Conservation (phyloP, 148 eudicot genomes). For the Spergularia bocconei region DNA sequence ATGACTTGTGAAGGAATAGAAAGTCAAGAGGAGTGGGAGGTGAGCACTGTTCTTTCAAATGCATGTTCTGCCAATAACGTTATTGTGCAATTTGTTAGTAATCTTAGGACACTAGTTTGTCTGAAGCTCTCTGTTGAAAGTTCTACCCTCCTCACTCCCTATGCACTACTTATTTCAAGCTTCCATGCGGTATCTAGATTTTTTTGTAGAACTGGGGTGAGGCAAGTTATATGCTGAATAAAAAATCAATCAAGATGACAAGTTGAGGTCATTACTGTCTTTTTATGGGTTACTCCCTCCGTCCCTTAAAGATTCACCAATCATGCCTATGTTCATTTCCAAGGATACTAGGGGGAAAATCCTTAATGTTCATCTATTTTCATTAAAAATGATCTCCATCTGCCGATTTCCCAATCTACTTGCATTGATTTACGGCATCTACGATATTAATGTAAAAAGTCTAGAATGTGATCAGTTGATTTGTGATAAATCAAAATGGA, state of each 20-base stretch:
- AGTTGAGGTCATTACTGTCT: neutral
- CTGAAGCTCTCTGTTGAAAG: neutral
- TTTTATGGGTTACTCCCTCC: neutral
- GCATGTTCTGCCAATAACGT: constrained; percentile 2
- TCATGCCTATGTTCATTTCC: neutral
- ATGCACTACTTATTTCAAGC: neutral
- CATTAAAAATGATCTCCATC: neutral
- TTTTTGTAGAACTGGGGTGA: neutral
- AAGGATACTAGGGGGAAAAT: neutral
- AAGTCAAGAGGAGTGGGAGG: constrained; percentile 94
- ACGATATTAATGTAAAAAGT: neutral
- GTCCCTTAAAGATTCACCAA: neutral
- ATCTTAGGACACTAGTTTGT: neutral
- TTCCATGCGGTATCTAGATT: neutral
- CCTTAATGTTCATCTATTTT: neutral
- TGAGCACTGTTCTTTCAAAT: constrained; percentile 16
- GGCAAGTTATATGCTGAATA: neutral
- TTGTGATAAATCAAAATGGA: neutral
- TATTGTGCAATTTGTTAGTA: neutral
- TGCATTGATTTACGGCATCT: too few species aligned
- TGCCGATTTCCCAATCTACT: neutral
- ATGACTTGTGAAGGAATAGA: constrained; percentile 73
- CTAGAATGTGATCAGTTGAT: neutral
- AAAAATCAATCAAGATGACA: neutral
- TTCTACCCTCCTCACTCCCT: neutral